Evolutionary conservation across 805 yeast species (phyloP).

Genomic region (Starmerella roubikii): DNA sequence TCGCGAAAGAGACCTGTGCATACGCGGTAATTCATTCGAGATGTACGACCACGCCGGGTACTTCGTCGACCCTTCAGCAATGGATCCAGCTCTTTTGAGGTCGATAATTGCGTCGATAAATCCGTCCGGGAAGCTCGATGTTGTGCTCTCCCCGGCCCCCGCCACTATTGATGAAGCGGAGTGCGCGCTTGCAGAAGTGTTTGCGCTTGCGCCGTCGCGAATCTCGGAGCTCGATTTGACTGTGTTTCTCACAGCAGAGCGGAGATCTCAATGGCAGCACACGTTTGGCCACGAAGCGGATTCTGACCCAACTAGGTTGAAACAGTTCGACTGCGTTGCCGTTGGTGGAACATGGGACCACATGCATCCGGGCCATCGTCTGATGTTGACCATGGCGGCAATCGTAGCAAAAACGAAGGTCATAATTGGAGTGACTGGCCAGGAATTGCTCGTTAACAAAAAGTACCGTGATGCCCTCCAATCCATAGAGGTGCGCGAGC

Average conservation of each 20-base stretch:
- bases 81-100: constrained; percentile 1
- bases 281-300: background rate
- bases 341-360: constrained; percentile 98
- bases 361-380: constrained; percentile 88
- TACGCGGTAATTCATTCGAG: too few species aligned
- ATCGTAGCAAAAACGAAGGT: constrained; percentile 43
- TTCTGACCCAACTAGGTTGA: background rate
- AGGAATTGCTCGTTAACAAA: constrained; percentile 57
- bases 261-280: constrained; percentile 2
- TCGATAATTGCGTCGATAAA: background rate
- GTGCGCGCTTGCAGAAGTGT: constrained; percentile 3
- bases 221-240: constrained; percentile 4
- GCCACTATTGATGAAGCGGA: constrained; percentile 6
- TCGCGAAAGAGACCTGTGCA: too few species aligned
- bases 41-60: too few species aligned
- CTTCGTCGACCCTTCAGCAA: too few species aligned
- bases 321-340: constrained; percentile 25
- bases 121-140: constrained; percentile 13
- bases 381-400: constrained; percentile 58
- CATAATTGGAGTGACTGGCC: constrained; percentile 77
- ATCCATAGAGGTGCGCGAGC: constrained; percentile 38
- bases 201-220: constrained; percentile 10
- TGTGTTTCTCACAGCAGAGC: constrained; percentile 1
- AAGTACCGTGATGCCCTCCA: constrained; percentile 56
- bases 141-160: constrained; percentile 10